Conservation (phyloP, 1,284 basidiomycete species). For the Fomitiporia mediterranea region DNA sequence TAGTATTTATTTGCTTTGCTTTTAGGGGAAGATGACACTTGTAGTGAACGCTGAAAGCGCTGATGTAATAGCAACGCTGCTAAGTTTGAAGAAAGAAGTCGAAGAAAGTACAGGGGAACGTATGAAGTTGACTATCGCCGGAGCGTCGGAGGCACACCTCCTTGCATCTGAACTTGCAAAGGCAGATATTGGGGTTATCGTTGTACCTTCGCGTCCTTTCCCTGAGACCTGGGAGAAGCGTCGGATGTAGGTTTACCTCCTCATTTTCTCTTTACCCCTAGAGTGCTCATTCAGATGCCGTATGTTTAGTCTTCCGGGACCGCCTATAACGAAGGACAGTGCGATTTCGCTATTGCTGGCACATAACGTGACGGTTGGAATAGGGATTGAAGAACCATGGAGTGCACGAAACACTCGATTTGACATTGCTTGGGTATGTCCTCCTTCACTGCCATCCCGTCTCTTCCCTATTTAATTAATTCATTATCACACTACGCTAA, state of each 20-base stretch:
- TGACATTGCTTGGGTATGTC: conserved; percentile 63
- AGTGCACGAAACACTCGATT: conserved; percentile 64
- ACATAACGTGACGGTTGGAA: conserved; percentile 64
- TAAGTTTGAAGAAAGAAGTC: conserved; percentile 71
- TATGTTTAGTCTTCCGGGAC: conserved; percentile 54
- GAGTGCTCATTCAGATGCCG: neutral
- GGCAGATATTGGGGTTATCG: conserved; percentile 71
- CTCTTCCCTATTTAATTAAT: conserved; percentile 24
- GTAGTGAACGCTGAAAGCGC: conserved; percentile 57
- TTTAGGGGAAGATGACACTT: conserved; percentile 47
- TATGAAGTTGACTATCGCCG: conserved; percentile 57
- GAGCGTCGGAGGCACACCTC: conserved; percentile 71
- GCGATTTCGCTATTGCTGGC: conserved; percentile 48
- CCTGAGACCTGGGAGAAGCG: conserved; percentile 53
- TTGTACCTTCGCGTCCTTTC: conserved; percentile 56
- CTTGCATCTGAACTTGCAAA: conserved; percentile 71
- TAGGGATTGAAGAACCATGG: conserved; percentile 61
- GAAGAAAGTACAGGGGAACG: conserved; percentile 39
- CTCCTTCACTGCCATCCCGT: conserved; percentile 27
- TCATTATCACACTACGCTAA: too few relatives aligned
- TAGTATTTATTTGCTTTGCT: neutral
- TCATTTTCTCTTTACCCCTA: neutral
- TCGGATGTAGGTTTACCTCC: conserved; percentile 36
- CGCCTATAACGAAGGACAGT: conserved; percentile 58
- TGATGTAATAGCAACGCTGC: conserved; percentile 74